phyloP scores from a whole-genome alignment of 345 rosid species.

The Eucalyptus marginata region DNA sequence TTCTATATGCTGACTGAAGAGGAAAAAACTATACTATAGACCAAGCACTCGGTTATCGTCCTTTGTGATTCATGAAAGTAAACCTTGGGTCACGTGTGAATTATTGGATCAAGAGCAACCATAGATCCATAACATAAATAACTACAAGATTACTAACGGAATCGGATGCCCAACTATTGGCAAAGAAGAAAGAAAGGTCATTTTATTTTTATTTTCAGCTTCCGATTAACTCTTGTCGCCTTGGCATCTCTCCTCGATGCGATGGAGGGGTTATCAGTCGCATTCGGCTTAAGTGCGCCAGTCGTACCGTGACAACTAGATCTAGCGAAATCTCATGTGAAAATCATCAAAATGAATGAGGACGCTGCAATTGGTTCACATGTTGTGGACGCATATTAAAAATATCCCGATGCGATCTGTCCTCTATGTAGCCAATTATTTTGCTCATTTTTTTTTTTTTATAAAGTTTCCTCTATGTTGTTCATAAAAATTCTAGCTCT shows the following conservation, averaged over 20 bases:
- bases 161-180: background rate
- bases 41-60: background rate
- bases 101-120: background rate
- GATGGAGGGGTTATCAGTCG: background rate
- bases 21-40: background rate
- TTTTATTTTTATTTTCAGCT: background rate
- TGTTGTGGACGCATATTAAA: background rate
- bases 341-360: background rate
- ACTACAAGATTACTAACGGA: background rate
- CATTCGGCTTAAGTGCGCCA: background rate
- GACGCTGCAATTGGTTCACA: background rate
- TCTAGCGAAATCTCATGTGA: background rate
- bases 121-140: background rate
- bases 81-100: background rate
- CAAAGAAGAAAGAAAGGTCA: background rate
- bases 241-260: background rate
- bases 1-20: too few relatives aligned
- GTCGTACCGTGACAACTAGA: background rate
- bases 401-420: too few relatives aligned
- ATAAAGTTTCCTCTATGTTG: too few relatives aligned
- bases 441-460: too few relatives aligned
- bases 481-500: too few relatives aligned
- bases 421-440: too few relatives aligned
- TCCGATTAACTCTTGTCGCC: background rate
- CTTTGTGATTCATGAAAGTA: background rate